Conservation (phyloP, 305 asterid species). For the Fraxinus ornus region DNA sequence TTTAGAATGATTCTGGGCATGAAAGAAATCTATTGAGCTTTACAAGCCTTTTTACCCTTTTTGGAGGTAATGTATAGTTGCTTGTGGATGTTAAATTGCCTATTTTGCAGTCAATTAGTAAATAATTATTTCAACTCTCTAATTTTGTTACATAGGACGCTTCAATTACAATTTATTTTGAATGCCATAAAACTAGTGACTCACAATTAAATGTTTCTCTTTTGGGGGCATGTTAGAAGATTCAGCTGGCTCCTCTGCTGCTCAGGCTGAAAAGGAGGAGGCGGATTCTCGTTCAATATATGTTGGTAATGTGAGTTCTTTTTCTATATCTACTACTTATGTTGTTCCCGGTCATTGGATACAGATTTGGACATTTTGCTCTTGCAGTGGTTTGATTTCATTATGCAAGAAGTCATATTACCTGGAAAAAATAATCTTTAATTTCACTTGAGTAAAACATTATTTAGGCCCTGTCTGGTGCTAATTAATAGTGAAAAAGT, state of each 20-base stretch:
- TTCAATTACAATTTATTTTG: not conserved
- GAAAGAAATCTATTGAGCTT: not conserved
- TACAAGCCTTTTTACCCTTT: not conserved
- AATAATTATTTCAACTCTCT: not conserved
- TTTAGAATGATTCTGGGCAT: not conserved
- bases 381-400: not conserved
- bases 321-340: conserved; percentile 15
- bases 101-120: not conserved
- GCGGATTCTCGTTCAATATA: conserved; percentile 80
- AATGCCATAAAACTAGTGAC: conserved; percentile 6
- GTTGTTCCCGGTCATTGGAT: conserved; percentile 3
- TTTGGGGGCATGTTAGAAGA: conserved; percentile 42
- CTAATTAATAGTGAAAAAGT: too few species aligned
- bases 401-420: not conserved
- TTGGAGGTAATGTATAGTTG: not conserved
- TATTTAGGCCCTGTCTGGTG: not conserved
- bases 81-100: not conserved
- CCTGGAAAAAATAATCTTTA: not conserved
- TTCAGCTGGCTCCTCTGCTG: conserved; percentile 50
- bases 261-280: conserved; percentile 85
- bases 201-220: conserved; percentile 1
- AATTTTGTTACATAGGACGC: not conserved
- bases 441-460: not conserved
- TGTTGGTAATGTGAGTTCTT: conserved; percentile 85
- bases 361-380: conserved; percentile 4